Base-by-base conservation (phyloP, 768 basidiomycete genomes). In the Lentinula sp. region DNA sequence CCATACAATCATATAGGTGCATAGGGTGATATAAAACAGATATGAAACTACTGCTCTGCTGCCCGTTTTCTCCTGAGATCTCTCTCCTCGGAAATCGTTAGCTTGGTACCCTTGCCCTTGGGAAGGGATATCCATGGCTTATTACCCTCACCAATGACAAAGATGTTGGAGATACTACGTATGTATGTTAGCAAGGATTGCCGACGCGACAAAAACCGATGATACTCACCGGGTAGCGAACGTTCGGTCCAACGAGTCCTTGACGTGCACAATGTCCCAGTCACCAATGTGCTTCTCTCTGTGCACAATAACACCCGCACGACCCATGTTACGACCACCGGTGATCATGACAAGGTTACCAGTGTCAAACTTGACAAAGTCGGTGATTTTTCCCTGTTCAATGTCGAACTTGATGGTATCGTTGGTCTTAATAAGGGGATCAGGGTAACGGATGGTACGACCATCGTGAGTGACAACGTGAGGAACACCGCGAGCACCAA, bases 261-360 rank as follows among this genome's bases (percentile, higher is more conserved):
- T 95, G 70, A 98, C 92, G 72, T 98, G 96, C 61, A 98, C 93
- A 63, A 99, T 98, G 78, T 99, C 97, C 78, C 95, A 98, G 64
- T 95, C 96, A 75, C 97, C 97, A 66, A 93, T 79, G 76, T 98
- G 97, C 81, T 94, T 94, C 84, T 98, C 97, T 67, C 91, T 85
- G 80, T 96, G 93, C 57, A 93, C 87, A 70, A 99, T 97, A 65
- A 94, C 86, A 80, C 97, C 97, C 60, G 88, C 91, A 79, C 97
- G 87, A 66, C 97, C 97, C 94, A 98, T 98, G 88, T 98, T 99
- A 74, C 96, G 94, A 65, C 97, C 97, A 72, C 97, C 97, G 64
- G 97, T 99, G 79, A 97, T 85, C 83, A 96, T 93, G 75, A 92
- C 93, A 65, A 96, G 86, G 82, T 98, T 97, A 62, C 96, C 95